Evolutionary conservation across 2,329 filamentous ascomycete genomes (phyloP).

Genomic region (Fusarium papillatum): DNA sequence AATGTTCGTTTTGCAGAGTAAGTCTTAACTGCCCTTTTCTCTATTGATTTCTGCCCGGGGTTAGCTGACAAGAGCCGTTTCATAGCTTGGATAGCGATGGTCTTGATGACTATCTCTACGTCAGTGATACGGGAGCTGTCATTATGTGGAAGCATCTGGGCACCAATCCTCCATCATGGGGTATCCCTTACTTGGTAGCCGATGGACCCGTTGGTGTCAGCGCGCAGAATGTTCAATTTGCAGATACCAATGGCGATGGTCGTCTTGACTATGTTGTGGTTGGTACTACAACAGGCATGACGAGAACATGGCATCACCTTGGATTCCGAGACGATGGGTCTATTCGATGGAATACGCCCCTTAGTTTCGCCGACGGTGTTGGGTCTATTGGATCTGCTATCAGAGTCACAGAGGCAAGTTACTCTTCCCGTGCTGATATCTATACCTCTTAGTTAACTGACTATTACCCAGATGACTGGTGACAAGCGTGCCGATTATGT

Average conservation of each 20-base stretch:
- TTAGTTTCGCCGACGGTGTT: neutral
- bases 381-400: neutral
- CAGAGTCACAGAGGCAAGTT: neutral
- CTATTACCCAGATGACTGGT: neutral
- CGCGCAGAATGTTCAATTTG: neutral
- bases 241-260: neutral
- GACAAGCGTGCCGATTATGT: neutral
- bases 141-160: neutral
- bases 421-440: accelerated
- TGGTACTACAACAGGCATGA: neutral
- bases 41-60: neutral
- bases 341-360: neutral
- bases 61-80: neutral
- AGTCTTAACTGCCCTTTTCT: neutral
- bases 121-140: neutral
- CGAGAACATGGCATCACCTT: neutral
- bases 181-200: neutral
- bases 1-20: conserved; percentile 20
- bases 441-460: neutral
- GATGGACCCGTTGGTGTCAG: neutral
- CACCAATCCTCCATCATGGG: neutral
- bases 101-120: neutral
- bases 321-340: neutral
- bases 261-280: neutral
- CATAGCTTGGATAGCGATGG: neutral